Conservation (phyloP, 176 grass and related monocot species). For the Carex kokanica region DNA sequence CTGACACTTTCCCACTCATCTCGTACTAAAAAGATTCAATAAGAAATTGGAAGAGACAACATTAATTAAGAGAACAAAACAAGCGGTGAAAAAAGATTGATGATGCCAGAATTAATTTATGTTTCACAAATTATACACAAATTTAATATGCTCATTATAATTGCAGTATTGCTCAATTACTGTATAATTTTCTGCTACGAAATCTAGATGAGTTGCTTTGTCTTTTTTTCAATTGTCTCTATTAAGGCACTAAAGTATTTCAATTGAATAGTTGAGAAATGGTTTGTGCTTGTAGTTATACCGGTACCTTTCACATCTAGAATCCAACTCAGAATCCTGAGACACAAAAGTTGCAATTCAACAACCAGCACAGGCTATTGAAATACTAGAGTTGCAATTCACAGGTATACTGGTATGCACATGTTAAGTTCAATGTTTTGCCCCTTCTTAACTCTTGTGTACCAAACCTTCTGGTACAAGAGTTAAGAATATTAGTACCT, state of each 20-base stretch:
- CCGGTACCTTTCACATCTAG: background rate
- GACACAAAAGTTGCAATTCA: background rate
- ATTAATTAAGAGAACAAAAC: background rate
- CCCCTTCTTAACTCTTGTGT: too few species aligned
- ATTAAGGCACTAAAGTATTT: background rate
- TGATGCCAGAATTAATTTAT: background rate
- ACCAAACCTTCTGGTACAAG: too few species aligned
- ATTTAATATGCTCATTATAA: background rate
- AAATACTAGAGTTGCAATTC: too few species aligned
- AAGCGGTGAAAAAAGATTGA: background rate
- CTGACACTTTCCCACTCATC: slow-evolving; percentile 63
- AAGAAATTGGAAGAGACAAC: background rate
- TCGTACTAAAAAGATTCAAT: slow-evolving; percentile 62
- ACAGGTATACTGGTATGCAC: too few species aligned
- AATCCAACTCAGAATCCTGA: background rate
- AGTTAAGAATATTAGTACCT: too few species aligned
- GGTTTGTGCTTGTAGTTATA: background rate
- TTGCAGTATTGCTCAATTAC: background rate
- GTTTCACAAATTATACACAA: background rate
- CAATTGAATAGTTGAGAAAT: background rate
- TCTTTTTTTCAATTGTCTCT: background rate
- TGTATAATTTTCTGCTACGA: background rate
- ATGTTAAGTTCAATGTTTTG: too few species aligned
- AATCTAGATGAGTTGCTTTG: background rate
- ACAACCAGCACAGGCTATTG: background rate